phyloP scores from a whole-genome alignment of 2,329 filamentous ascomycete genomes.

The Alternaria arbusti region DNA sequence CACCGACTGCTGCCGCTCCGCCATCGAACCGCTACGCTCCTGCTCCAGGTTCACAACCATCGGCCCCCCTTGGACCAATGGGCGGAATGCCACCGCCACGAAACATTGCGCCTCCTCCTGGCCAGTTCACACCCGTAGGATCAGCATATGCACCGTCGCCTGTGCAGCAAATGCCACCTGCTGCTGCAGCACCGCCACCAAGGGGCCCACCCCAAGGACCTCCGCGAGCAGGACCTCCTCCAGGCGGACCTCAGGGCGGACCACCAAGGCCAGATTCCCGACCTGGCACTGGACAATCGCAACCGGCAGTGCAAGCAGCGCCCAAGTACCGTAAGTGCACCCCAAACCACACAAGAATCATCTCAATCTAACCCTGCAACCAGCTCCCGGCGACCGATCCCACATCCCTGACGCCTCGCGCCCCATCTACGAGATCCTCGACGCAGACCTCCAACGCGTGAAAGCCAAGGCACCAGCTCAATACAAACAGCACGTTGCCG shows the following conservation, averaged over 20 bases:
- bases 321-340: constrained; percentile 71
- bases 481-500: constrained; percentile 87
- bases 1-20: constrained; percentile 73
- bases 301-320: constrained; percentile 57
- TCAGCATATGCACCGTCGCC: constrained; percentile 26
- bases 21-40: constrained; percentile 67
- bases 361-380: constrained; percentile 19
- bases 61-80: constrained; percentile 35
- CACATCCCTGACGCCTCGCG: constrained; percentile 82
- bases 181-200: constrained; percentile 54
- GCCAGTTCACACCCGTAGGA: constrained; percentile 40
- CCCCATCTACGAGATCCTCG: constrained; percentile 81
- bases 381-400: constrained; percentile 78
- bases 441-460: constrained; percentile 85
- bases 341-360: constrained; percentile 8
- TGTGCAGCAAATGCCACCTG: constrained; percentile 47
- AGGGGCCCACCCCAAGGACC: constrained; percentile 47
- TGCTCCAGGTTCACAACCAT: constrained; percentile 64
- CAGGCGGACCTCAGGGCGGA: constrained; percentile 33
- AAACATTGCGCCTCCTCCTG: constrained; percentile 54
- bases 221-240: constrained; percentile 53
- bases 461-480: constrained; percentile 83
- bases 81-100: constrained; percentile 50
- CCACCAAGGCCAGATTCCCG: constrained; percentile 50
- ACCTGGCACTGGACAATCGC: constrained; percentile 58